Evolutionary conservation across 768 basidiomycete genomes (phyloP), one percentile per base, ranked within the genome.

Genomic region (Lentinula boryana): DNA sequence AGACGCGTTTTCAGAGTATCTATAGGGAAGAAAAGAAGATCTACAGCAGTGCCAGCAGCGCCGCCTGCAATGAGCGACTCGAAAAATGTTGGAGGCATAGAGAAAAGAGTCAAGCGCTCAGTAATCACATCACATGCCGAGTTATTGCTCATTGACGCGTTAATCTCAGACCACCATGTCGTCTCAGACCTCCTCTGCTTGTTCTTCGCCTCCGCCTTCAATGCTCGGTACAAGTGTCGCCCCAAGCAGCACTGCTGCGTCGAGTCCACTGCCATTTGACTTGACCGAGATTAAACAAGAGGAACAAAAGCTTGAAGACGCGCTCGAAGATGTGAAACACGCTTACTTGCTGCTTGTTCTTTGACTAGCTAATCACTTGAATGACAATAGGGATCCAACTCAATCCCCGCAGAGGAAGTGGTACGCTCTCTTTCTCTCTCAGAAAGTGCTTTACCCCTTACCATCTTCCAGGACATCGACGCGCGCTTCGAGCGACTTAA

Each of bases 1-100:
- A 97, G 80, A 52, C 96, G 88, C 41, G 97, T 98, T 75, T 99
- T 99, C 70, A 98, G 74, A 0, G 96, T 97, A 75, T 99, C 96
- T 60, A 99, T 86, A 1, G 96, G 96, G 72, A 94, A 99, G 77
- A 99, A 95, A 21, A 97, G 82, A 49, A 98, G 82, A 75, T 99
- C 96, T 16, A 98, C 96, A 2, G 93, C 82, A 7, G 93, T 89
- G 31, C 96, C 96, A 35, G 97, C 93, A n/a, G 88, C 71, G 21
- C 90, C 95, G 27, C 96, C 94, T 46, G 92, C 89, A 18, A 56
- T 23, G 18, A 56, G 31, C 4, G 55, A 56, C 7, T 56, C 55
- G n/a, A 56, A 43, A 32, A 56, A 56, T 23, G 55, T 56, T 12
- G 36, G 55, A 23, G 36, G 21, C 55, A 56, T 56, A 35, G 13